Evolutionary conservation across 345 rosid species (phyloP).

Genomic region (Turnera subulata): DNA sequence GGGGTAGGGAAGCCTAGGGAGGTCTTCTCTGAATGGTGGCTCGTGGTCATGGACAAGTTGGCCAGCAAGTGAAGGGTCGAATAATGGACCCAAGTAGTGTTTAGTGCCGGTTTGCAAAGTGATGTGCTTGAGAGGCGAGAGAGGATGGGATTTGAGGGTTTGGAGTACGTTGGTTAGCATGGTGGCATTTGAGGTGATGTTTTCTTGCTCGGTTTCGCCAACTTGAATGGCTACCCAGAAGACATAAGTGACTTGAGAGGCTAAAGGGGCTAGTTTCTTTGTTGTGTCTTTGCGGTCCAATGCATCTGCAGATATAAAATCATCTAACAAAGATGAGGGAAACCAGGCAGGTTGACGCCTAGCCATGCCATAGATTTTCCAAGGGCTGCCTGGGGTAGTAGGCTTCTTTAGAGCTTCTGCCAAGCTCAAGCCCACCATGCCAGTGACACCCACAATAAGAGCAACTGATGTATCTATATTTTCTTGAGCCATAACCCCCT

Average conservation of each 20-base stretch:
- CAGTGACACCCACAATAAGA: constrained; percentile 36
- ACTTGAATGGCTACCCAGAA: constrained; percentile 38
- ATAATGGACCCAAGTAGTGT: constrained; percentile 36
- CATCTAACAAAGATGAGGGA: constrained; percentile 16
- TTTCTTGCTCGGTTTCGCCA: constrained; percentile 19
- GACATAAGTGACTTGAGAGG: constrained; percentile 24
- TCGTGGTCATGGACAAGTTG: constrained; percentile 16
- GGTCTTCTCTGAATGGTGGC: constrained; percentile 31
- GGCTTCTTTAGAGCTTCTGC: constrained; percentile 33
- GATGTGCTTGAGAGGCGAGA: constrained; percentile 19
- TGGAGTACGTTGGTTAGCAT: constrained; percentile 29
- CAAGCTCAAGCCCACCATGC: constrained; percentile 38
- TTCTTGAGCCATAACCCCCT: constrained; percentile 3
- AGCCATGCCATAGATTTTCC: constrained; percentile 37
- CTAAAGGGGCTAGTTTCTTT: constrained; percentile 9
- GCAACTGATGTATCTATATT: constrained; percentile 10
- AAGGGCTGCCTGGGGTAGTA: constrained; percentile 15
- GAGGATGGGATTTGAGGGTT: constrained; percentile 10
- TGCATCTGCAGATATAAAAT: not conserved
- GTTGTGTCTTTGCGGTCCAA: not conserved
- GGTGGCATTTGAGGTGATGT: constrained; percentile 12
- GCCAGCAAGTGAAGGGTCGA: not conserved
- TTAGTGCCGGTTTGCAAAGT: constrained; percentile 34
- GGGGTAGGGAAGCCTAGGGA: constrained; percentile 31
- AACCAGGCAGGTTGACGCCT: constrained; percentile 30